Percentiles rank a stretch among this genome's conserved stretches.
Conservation (phyloP, 2,329 filamentous ascomycete genomes). For the Clonostachys byssicola region DNA sequence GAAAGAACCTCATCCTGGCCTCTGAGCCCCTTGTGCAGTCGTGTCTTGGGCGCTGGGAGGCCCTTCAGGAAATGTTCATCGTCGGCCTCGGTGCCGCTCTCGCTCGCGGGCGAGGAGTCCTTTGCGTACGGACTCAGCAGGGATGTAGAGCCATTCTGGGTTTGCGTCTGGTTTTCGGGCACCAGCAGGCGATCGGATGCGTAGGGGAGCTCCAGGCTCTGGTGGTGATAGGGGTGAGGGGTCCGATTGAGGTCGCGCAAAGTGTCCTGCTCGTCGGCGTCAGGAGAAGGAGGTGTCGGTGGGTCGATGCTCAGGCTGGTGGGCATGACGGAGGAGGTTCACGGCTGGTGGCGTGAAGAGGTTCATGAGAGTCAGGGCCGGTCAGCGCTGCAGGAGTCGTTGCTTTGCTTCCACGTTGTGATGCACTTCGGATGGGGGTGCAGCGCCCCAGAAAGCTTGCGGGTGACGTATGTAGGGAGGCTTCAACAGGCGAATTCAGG, state of each 20-base stretch:
- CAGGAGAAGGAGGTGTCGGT: constrained; percentile 25
- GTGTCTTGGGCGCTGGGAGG: constrained; percentile 71
- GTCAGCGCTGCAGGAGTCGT: too few species aligned
- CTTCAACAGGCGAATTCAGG: too few species aligned
- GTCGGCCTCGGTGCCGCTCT: constrained; percentile 92
- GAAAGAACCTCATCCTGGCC: constrained; percentile 52
- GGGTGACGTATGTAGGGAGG: too few species aligned
- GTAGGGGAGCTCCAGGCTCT: constrained; percentile 50
- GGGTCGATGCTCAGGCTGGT: constrained; percentile 32
- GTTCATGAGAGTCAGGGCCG: too few species aligned
- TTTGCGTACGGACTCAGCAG: constrained; percentile 24
- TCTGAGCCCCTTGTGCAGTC: constrained; percentile 74
- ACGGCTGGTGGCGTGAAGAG: neutral
- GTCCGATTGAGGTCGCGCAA: constrained; percentile 54
- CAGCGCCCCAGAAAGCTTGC: too few species aligned
- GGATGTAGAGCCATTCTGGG: neutral
- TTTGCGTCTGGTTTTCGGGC: constrained; percentile 6
- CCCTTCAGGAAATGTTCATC: constrained; percentile 88
- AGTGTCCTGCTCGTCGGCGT: constrained; percentile 26
- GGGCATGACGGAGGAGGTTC: constrained; percentile 34
- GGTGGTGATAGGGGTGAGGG: constrained; percentile 65
- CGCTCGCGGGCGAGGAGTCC: constrained; percentile 63
- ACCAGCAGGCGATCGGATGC: constrained; percentile 33
- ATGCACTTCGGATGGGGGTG: too few species aligned
- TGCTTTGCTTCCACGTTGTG: too few species aligned